A percentile compares a stretch with the other conserved stretches of the same genome.
Conservation (phyloP, 2,329 filamentous ascomycete species). For the Sclerotinia minor region DNA sequence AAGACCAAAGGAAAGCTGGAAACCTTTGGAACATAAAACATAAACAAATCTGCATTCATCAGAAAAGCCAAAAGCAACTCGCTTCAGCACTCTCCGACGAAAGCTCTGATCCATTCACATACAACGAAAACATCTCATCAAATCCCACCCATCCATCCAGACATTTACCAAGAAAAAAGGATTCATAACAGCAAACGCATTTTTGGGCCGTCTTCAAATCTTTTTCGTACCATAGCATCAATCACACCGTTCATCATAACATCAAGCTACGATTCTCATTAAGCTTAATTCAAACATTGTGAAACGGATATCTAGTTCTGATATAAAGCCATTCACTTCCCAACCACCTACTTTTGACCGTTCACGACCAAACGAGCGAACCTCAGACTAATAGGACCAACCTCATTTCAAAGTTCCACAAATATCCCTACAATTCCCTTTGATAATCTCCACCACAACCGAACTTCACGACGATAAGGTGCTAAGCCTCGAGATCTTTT, state of each 20-base stretch:
- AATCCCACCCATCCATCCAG: conserved; percentile 6
- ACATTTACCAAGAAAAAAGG: not conserved
- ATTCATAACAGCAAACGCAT: not conserved
- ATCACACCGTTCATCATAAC: not conserved
- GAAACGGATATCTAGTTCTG: conserved; percentile 11
- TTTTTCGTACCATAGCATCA: conserved; percentile 1
- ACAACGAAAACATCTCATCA: conserved; percentile 20
- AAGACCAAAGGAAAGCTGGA: not conserved
- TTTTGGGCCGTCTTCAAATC: conserved; percentile 2
- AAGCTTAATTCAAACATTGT: conserved; percentile 18
- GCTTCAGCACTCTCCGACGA: not conserved
- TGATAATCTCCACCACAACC: conserved; percentile 22
- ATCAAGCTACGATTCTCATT: conserved; percentile 5
- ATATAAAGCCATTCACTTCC: conserved; percentile 17
- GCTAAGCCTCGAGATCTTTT: conserved; percentile 11
- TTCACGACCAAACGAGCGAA: conserved; percentile 4
- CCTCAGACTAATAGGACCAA: conserved; percentile 6
- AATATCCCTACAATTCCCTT: conserved; percentile 20
- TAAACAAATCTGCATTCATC: conserved; percentile 14
- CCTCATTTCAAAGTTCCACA: conserved; percentile 27
- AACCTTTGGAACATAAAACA: not conserved
- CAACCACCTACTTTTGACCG: conserved; percentile 23
- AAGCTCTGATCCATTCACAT: conserved; percentile 10
- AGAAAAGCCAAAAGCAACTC: not conserved
- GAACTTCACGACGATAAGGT: conserved; percentile 23